Base-by-base conservation (phyloP, 1,284 basidiomycete species). In the Tilletiaria anomala region DNA sequence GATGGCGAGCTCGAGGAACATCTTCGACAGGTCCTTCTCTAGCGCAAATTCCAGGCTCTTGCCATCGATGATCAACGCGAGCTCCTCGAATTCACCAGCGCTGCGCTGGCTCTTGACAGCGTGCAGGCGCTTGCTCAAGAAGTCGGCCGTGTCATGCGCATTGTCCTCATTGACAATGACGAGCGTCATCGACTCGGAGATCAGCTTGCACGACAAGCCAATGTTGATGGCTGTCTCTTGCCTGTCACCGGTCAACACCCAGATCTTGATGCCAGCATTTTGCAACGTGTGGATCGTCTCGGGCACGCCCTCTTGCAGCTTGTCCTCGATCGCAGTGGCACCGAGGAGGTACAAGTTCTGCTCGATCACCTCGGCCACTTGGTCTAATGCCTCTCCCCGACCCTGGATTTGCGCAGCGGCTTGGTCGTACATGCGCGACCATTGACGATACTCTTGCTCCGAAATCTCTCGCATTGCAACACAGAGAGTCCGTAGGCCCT, bases 181-280 rank as follows among this genome's bases (percentile, higher is more conserved):
- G 70, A 97, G 58, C 66, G 93, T 96, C 93, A 97, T 99, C 12
- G 85, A 88, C 70, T 97, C 93, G 2, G 87, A 88, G 47, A 97
- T 96, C 51, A 97, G 70, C 47, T 87, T 78, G 71, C 91, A 97
- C 2, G 86, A 89, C 74, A 97, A 79, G 38, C 93, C 93, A 51
- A 99, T 97, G 61, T 97, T 97, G 71, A 97, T 96, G 11, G 93
- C 93, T 2, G 93, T 99, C 70, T 99, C 93, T 71, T 97, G 91
- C 48, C 91, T 74, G 69, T 99, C 93, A 2, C 93, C 93, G 1
- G 93, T 97, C 37, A 97, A 71, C 8, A 99, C 88, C 93, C 93
- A 99, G 26, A 97, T 81, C 75, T 96, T 96, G 71, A 99, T 96
- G 0, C 93, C 93, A 20, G 91, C 91, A 74, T 83, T 85, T 63